Percentiles rank a stretch among this genome's conserved stretches.
Evolutionary conservation across 768 basidiomycete genomes (phyloP).

Genomic region (Phylloporus sp.): DNA sequence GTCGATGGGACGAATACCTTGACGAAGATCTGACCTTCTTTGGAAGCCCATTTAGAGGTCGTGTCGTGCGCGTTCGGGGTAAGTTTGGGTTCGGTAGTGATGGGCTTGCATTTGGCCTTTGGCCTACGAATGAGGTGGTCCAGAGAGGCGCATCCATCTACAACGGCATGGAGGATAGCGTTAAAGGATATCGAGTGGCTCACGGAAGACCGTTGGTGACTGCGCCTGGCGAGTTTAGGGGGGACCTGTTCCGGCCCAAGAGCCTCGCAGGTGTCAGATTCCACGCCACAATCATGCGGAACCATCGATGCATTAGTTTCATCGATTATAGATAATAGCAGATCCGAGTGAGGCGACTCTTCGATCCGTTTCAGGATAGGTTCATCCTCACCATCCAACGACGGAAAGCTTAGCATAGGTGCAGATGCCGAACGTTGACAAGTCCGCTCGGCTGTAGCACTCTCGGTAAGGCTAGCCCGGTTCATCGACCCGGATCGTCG

Average conservation of each 20-base stretch:
- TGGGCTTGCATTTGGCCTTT: constrained; percentile 3
- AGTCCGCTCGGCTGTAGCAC: neutral
- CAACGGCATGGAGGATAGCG: constrained; percentile 11
- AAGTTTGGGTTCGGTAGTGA: neutral
- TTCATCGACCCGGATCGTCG: neutral
- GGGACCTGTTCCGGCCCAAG: neutral
- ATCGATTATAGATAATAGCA: constrained; percentile 11
- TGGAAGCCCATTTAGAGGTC: constrained; percentile 29
- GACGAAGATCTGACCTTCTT: constrained; percentile 34
- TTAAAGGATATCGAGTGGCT: constrained; percentile 14
- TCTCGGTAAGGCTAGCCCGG: neutral
- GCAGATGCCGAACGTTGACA: constrained; percentile 11
- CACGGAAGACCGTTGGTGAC: constrained; percentile 13
- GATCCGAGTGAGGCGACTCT: constrained; percentile 12
- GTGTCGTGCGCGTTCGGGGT: neutral
- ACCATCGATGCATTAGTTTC: neutral
- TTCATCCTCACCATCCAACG: constrained; percentile 7
- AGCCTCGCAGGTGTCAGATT: neutral
- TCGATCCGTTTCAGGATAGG: neutral
- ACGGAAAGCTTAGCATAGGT: constrained; percentile 1
- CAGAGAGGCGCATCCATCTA: constrained; percentile 12
- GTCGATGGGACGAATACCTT: constrained; percentile 39
- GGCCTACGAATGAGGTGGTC: constrained; percentile 19
- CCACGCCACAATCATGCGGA: neutral
- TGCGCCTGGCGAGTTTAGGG: neutral